phyloP scores from a whole-genome alignment of 1,284 basidiomycete species.

The Pyrrhoderma lamaoense region DNA sequence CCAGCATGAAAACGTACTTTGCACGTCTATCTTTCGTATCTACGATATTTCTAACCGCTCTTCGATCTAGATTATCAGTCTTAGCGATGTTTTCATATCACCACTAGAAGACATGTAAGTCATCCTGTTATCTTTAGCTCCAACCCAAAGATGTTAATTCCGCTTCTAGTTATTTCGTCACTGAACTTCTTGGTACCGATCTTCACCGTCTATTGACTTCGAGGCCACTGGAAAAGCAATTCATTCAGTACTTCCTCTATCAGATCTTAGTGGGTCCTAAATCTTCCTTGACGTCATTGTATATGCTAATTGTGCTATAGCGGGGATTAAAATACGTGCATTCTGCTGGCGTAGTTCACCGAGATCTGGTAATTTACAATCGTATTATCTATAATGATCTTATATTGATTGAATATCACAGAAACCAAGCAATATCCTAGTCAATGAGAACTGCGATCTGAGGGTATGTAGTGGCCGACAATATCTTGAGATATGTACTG shows the following conservation, averaged over 20 bases:
- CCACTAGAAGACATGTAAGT: conserved; percentile 92
- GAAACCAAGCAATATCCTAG: conserved; percentile 99
- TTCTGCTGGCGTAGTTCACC: conserved; percentile 97
- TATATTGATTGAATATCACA: conserved; percentile 25
- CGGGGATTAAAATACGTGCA: conserved; percentile 99
- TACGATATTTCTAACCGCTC: conserved; percentile 3
- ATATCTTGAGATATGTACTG: conserved; percentile 3
- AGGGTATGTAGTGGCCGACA: conserved; percentile 48
- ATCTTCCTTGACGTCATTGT: neutral
- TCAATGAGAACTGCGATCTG: conserved; percentile 99
- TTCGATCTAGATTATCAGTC: conserved; percentile 80
- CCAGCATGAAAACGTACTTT: conserved; percentile 92
- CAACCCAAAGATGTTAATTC: conserved; percentile 1
- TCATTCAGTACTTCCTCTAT: conserved; percentile 99
- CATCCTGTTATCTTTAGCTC: neutral
- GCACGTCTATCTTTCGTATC: neutral
- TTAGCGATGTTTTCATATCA: conserved; percentile 99
- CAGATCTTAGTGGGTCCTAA: conserved; percentile 79
- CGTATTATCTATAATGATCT: neutral
- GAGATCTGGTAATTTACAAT: conserved; percentile 68
- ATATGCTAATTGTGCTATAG: conserved; percentile 32
- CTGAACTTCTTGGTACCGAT: conserved; percentile 98
- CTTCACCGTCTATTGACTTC: conserved; percentile 95
- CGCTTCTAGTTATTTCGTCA: conserved; percentile 85
- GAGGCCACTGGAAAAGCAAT: conserved; percentile 97